Percentiles rank a stretch among this genome's conserved stretches.
phyloP scores from a whole-genome alignment of 176 grass and related monocot genomes.

The Oryza meyeriana region DNA sequence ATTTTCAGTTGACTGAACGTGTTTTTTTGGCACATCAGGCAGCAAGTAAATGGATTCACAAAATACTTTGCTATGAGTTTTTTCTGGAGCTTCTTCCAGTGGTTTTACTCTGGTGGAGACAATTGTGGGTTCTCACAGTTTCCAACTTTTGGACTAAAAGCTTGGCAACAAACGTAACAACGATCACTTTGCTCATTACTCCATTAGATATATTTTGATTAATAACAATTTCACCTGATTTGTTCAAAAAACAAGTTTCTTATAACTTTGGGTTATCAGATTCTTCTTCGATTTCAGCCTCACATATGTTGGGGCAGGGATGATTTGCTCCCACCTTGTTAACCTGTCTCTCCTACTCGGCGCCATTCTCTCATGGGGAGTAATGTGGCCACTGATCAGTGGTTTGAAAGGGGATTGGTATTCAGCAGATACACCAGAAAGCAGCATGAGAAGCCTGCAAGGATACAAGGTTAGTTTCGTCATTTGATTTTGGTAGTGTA shows the following conservation, averaged over 20 bases:
- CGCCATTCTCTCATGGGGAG: slow-evolving; percentile 82
- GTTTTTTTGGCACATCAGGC: slow-evolving; percentile 50
- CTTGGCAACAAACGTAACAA: slow-evolving; percentile 90
- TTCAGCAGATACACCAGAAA: slow-evolving; percentile 61
- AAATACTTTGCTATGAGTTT: slow-evolving; percentile 91
- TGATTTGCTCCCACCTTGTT: slow-evolving; percentile 96
- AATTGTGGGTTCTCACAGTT: slow-evolving; percentile 90
- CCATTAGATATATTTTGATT: not conserved
- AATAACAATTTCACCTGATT: slow-evolving; percentile 24
- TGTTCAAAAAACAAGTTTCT: slow-evolving; percentile 18
- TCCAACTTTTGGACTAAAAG: slow-evolving; percentile 85
- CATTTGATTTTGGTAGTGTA: not conserved
- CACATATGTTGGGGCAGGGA: slow-evolving; percentile 96
- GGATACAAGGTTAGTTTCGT: slow-evolving; percentile 78
- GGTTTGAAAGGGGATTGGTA: slow-evolving; percentile 84
- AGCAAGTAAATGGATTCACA: slow-evolving; percentile 83
- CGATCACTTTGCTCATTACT: slow-evolving; percentile 7
- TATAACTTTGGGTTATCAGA: slow-evolving; percentile 43
- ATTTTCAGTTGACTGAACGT: not conserved
- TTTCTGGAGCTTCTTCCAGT: slow-evolving; percentile 97
- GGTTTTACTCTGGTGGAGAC: slow-evolving; percentile 93
- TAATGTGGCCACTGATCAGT: slow-evolving; percentile 95
- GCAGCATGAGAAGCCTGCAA: slow-evolving; percentile 94
- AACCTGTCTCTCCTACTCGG: slow-evolving; percentile 88
- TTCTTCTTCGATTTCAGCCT: slow-evolving; percentile 97